Evolutionary conservation across 2,329 filamentous ascomycete species (phyloP), one percentile per base, ranked within the genome.

Genomic region (Aspergillus ochraceoroseus): DNA sequence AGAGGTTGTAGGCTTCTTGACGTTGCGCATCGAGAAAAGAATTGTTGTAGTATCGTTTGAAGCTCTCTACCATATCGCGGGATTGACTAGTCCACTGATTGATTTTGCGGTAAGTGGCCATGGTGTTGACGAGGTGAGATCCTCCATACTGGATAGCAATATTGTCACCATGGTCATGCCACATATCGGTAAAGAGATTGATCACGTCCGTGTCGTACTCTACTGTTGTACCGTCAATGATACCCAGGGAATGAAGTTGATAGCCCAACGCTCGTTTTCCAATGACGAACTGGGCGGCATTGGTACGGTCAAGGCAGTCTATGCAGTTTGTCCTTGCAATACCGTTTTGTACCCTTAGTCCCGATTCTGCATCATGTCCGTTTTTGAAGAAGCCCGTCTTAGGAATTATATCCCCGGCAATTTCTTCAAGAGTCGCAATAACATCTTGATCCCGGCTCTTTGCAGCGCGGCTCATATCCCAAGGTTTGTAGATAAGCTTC

Each of bases 81-180:
- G 90, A 95, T 63, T 95, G 88, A 55, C 87, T 95, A 15, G 88
- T 94, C 92, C 92, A 98, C 62, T 96, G 90, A 53, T 96, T 96
- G 62, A 95, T 94, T 67, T 96, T 96, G 42, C 92, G 85, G 63
- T 98, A 98, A 3, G 92, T 98, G 51, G 94, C 89, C 89, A 98
- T 96, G 0, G 92, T 98, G 62, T 98, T 98, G 55, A 98, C 92
- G 0, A 98, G 76, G 64, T 98, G 92, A 2, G 89, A 96, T 7
- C 92, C 92, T 41, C 92, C 92, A 55, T 98, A 98, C 62, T 98
- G 92, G 38, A 96, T 85, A 1, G 92, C 92, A 56, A 98, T 96
- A 3, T 89, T 95, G 63, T 98, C 92, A 42, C 92, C 92, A 59
- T 98, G 92, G 53, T 94, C 88, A 62, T 96, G 89, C 68, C 89